phyloP scores from a whole-genome alignment of 2,329 filamentous ascomycete genomes.

The Chaetomiaceae sp. region DNA sequence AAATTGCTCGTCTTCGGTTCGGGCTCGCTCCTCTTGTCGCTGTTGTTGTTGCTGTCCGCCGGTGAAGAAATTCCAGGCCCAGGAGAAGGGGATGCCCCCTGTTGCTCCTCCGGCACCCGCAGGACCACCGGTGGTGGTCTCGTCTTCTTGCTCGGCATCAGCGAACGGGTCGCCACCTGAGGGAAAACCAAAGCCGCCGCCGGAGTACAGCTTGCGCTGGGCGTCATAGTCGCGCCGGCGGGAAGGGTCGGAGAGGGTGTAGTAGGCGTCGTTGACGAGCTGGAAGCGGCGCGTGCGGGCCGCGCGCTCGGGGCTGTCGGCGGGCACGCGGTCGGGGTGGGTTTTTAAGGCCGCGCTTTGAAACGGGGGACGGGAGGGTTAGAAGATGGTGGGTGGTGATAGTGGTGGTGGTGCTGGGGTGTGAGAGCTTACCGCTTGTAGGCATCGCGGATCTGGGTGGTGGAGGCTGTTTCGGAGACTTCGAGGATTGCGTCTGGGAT shows the following conservation, averaged over 20 bases:
- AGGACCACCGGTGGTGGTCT: slow-evolving; percentile 39
- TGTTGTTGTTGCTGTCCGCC: slow-evolving; percentile 26
- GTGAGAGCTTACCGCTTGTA: slow-evolving; percentile 70
- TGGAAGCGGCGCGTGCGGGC: slow-evolving; percentile 64
- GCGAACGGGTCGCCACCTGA: slow-evolving; percentile 38
- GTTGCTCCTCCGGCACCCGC: slow-evolving; percentile 30
- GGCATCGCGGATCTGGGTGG: slow-evolving; percentile 83
- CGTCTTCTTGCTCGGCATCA: slow-evolving; percentile 39
- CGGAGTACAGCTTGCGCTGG: slow-evolving; percentile 54
- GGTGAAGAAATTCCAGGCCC: slow-evolving; percentile 66
- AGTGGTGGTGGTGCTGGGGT: slow-evolving; percentile 6
- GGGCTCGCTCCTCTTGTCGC: slow-evolving; percentile 35
- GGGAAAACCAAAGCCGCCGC: slow-evolving; percentile 32
- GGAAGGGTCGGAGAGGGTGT: slow-evolving; percentile 67
- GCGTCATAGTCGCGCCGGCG: slow-evolving; percentile 82
- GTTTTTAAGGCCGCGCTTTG: slow-evolving; percentile 81
- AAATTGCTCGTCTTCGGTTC: slow-evolving; percentile 74
- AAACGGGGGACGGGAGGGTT: background rate
- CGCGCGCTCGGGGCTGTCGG: slow-evolving; percentile 76
- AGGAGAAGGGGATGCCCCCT: slow-evolving; percentile 59
- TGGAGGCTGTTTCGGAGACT: slow-evolving; percentile 66
- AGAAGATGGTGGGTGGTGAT: background rate
- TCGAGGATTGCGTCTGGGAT: slow-evolving; percentile 67
- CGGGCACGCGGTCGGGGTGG: slow-evolving; percentile 85
- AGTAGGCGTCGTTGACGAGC: slow-evolving; percentile 44